Conservation (phyloP, 106 monocot genomes). For the Dendrobium chrysotoxum region DNA sequence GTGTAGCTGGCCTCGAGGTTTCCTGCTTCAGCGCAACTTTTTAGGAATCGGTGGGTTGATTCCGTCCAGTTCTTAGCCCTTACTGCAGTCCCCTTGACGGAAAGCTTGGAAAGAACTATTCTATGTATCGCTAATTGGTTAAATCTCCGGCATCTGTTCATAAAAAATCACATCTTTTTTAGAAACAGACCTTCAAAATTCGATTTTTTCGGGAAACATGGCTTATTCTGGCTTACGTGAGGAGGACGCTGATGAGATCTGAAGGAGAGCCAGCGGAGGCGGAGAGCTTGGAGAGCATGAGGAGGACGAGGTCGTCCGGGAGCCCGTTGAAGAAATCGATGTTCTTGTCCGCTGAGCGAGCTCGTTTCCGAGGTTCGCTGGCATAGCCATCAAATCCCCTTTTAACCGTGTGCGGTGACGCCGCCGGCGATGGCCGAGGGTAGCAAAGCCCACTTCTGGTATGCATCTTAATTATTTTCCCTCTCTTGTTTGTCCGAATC, state of each 20-base stretch:
- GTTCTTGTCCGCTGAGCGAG: background rate
- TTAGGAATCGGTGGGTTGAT: conserved; percentile 41
- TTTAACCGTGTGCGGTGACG: background rate
- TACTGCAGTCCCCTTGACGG: conserved; percentile 27
- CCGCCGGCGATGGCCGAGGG: background rate
- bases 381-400: background rate
- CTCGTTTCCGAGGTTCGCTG: conserved; percentile 5
- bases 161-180: background rate
- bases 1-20: conserved; percentile 54
- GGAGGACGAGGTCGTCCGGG: conserved; percentile 60
- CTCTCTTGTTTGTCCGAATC: background rate
- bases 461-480: no score
- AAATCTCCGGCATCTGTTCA: conserved; percentile 54
- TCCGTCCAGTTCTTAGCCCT: conserved; percentile 48
- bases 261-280: conserved; percentile 36
- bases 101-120: conserved; percentile 39
- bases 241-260: conserved; percentile 31
- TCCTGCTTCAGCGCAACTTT: conserved; percentile 46
- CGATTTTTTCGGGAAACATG: background rate
- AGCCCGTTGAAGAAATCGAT: conserved; percentile 31
- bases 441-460: no score
- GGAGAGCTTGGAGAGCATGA: conserved; percentile 39
- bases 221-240: conserved; percentile 27
- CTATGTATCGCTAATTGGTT: conserved; percentile 20
- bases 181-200: background rate